Evolutionary conservation across 129 eudicot species (phyloP), one percentile per base, ranked within the genome.

Genomic region (Pittosporum tobira): DNA sequence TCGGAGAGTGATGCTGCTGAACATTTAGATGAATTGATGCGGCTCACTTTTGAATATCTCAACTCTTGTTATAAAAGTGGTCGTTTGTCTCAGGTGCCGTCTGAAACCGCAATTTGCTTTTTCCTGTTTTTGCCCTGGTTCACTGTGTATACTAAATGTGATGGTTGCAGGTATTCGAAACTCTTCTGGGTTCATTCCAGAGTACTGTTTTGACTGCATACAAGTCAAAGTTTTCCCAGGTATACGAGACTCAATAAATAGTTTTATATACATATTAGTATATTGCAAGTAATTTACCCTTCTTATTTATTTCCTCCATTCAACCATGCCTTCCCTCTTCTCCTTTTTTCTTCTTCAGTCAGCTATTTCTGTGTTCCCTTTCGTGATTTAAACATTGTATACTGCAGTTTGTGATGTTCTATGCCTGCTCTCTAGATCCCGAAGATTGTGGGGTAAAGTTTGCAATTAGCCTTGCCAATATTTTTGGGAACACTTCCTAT

Each of bases 151-250:
- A 28, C 1, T 38, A 16, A 51, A 46, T 57, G 52, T 42, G 37
- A 40, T 73, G 44, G 22, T 29, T 59, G 36, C 67, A 89, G 97
- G 95, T 82, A 49, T 90, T 85, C 46, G 87, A 87, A 72, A 75
- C 70, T 12, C 85, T 91, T 60, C 96, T 91, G 60, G 87, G 76
- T 69, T 87, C 98, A 66, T 91, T 91, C 61, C 83, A 81, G 71
- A 75, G 70, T 57, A 91, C 98, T 15, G 84, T 86, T 22, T 67
- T 91, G 73, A 76, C 60, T 56, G 85, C 90, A 37, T 86, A 83
- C 79, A 91, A 91, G 79, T 80, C 98, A 6, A 91, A 86, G 52
- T 91, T 91, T 65, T 75, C 95, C 25, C 98, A 91, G 95, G 98
- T 91, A 71, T n/a, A n/a, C n/a, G n/a, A n/a, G n/a, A n/a, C n/a